Evolutionary conservation across 1,284 basidiomycete species (phyloP).

Genomic region (Gymnopus androsaceus): DNA sequence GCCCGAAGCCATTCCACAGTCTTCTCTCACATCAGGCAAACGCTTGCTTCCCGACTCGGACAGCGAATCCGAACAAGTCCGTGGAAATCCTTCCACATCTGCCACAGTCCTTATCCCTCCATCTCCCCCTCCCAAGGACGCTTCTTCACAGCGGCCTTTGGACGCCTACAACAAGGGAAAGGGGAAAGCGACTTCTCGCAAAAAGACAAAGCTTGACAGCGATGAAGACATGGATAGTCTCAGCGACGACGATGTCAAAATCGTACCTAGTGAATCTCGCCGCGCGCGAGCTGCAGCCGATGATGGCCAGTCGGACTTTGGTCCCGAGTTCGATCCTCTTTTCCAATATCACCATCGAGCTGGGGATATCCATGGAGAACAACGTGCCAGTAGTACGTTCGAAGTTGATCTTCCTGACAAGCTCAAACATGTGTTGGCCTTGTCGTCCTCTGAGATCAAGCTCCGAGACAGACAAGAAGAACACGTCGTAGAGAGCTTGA

Average conservation of each 20-base stretch:
- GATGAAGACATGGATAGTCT: constrained; percentile 29
- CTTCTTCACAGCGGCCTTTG: constrained; percentile 28
- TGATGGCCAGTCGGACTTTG: constrained; percentile 23
- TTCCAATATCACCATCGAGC: constrained; percentile 32
- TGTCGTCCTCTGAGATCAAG: constrained; percentile 47
- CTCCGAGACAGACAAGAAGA: constrained; percentile 49
- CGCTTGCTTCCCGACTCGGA: constrained; percentile 17
- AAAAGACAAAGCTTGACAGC: constrained; percentile 44
- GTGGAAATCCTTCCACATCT: background rate
- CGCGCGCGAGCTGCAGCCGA: background rate
- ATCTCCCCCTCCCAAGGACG: constrained; percentile 54
- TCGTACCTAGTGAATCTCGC: constrained; percentile 12
- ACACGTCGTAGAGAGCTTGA: constrained; percentile 54
- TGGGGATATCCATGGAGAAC: constrained; percentile 10
- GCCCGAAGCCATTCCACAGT: background rate
- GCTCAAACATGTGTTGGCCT: constrained; percentile 60
- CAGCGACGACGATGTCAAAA: constrained; percentile 30
- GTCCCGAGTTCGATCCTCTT: constrained; percentile 44
- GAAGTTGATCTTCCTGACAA: constrained; percentile 67
- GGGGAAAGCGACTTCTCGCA: constrained; percentile 39
- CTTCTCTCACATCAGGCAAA: constrained; percentile 6
- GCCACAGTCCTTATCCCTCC: constrained; percentile 50
- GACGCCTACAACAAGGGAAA: constrained; percentile 39
- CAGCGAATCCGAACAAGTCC: constrained; percentile 14
- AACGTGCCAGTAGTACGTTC: constrained; percentile 34